phyloP scores from a whole-genome alignment of 306 rosid species.

The Styphnolobium japonicum region DNA sequence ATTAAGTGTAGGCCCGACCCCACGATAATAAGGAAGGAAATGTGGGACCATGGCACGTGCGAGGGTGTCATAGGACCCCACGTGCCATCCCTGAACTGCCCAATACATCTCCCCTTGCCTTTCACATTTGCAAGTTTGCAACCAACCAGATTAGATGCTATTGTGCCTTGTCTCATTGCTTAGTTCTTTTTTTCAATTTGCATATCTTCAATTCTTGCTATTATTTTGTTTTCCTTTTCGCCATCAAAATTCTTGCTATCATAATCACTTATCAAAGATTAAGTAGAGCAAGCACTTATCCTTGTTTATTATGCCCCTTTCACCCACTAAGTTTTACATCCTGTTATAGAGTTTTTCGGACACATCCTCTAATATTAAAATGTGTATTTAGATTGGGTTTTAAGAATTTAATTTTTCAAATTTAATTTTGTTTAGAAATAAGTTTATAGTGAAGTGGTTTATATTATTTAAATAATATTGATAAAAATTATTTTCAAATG shows the following conservation, averaged over 20 bases:
- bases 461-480: background rate
- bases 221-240: slow-evolving; percentile 9
- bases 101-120: slow-evolving; percentile 23
- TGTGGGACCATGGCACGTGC: slow-evolving; percentile 29
- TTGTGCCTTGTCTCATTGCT: background rate
- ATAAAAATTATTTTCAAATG: too few species aligned
- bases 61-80: background rate
- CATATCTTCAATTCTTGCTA: background rate
- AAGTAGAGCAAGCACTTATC: background rate
- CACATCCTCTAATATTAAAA: background rate
- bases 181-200: background rate
- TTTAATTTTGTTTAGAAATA: background rate
- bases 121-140: background rate
- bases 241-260: background rate
- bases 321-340: background rate
- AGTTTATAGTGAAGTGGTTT: background rate
- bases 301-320: background rate
- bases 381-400: background rate
- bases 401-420: background rate
- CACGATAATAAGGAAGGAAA: background rate
- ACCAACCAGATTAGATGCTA: background rate
- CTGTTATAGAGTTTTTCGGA: background rate
- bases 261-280: background rate
- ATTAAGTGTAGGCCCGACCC: background rate
- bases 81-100: background rate